Conservation (phyloP, 2,329 filamentous ascomycete species). For the Aspergillus flavus region DNA sequence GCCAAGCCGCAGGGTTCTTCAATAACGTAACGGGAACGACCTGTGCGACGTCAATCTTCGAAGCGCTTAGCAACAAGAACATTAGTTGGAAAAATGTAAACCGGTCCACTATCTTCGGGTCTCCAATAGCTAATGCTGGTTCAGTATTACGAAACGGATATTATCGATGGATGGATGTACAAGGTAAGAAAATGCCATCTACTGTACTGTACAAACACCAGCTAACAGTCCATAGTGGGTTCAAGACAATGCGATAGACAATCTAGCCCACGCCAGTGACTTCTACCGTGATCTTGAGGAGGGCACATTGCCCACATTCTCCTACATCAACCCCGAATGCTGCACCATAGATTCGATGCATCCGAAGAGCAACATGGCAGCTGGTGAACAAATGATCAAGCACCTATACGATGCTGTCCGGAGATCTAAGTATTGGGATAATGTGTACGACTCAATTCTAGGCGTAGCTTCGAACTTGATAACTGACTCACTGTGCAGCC, state of each 20-base stretch:
- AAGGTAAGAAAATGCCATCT: slow-evolving; percentile 19
- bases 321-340: slow-evolving; percentile 51
- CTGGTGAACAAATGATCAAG: slow-evolving; percentile 44
- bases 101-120: not conserved
- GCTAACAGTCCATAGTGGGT: slow-evolving; percentile 31
- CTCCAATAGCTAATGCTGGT: not conserved
- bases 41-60: slow-evolving; percentile 42
- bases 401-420: slow-evolving; percentile 48
- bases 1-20: slow-evolving; percentile 36
- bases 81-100: slow-evolving; percentile 43
- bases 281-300: slow-evolving; percentile 69
- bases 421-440: slow-evolving; percentile 43
- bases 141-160: slow-evolving; percentile 43
- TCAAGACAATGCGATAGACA: slow-evolving; percentile 40
- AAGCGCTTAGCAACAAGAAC: slow-evolving; percentile 38
- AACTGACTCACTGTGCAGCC: slow-evolving; percentile 17
- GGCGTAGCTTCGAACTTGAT: not conserved
- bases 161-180: slow-evolving; percentile 41
- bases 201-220: not conserved
- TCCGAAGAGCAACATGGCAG: slow-evolving; percentile 41
- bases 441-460: slow-evolving; percentile 21
- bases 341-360: slow-evolving; percentile 43
- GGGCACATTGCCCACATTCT: slow-evolving; percentile 69
- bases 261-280: slow-evolving; percentile 32
- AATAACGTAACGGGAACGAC: slow-evolving; percentile 39